These are phyloP conservation scores for Tylopilus felleus DNA, from an alignment of 768 basidiomycete genomes.

Conservation along the genomic window DNA sequence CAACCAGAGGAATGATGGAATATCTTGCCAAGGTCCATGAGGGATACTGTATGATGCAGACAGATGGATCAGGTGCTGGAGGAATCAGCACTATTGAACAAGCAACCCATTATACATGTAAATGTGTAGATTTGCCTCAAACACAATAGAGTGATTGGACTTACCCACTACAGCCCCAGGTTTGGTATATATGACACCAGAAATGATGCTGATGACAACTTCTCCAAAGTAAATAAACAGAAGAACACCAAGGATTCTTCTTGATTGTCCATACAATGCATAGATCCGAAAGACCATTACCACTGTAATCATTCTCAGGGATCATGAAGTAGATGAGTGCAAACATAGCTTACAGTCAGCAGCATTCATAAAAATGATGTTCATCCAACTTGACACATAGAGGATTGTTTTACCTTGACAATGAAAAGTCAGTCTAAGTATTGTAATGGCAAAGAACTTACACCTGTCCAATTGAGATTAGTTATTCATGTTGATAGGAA, in stretches of 20 bases:
- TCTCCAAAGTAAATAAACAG: not conserved
- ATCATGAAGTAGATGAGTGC: too few species aligned
- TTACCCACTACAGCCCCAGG: not conserved
- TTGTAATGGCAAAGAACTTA: not conserved
- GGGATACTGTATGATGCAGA: conserved; percentile 1
- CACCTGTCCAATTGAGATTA: not conserved
- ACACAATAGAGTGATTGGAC: not conserved
- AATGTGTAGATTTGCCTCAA: not conserved
- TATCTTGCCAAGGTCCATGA: conserved; percentile 4
- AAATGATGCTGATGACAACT: not conserved
- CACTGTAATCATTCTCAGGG: not conserved
- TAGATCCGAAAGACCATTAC: conserved; percentile 12
- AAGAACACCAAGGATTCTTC: not conserved
- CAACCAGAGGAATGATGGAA: not conserved
- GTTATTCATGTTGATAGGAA: not conserved
- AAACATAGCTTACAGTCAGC: conserved; percentile 1
- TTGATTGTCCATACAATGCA: conserved; percentile 6
- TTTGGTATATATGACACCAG: not conserved
- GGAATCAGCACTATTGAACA: not conserved
- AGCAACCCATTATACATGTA: not conserved
- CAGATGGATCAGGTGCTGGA: conserved; percentile 1
- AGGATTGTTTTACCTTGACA: not conserved
- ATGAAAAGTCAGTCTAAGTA: not conserved
- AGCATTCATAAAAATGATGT: not conserved
- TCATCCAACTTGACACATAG: not conserved